A percentile compares a stretch with the other conserved stretches of the same genome.
phyloP scores from a whole-genome alignment of 805 yeast genomes.

The Metschnikowia amazonensis region DNA sequence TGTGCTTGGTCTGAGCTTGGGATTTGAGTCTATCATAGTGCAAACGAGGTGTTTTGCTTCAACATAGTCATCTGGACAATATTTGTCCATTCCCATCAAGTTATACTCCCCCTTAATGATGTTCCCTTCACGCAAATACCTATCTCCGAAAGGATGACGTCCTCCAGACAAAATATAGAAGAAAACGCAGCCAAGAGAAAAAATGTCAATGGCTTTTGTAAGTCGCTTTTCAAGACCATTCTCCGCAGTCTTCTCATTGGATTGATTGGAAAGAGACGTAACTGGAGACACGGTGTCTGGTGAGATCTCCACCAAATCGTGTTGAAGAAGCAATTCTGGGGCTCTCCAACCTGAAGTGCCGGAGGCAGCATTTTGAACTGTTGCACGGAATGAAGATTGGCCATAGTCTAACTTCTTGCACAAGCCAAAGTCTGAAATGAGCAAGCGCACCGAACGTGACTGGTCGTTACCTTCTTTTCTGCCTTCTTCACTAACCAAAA shows the following conservation, averaged over 20 bases:
- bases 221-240: constrained; percentile 54
- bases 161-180: constrained; percentile 83
- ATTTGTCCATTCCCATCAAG: constrained; percentile 44
- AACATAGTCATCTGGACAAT: constrained; percentile 38
- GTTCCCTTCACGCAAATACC: constrained; percentile 83
- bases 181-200: constrained; percentile 92
- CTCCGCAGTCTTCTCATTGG: constrained; percentile 7
- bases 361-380: constrained; percentile 81
- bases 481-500: constrained; percentile 67
- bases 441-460: constrained; percentile 46
- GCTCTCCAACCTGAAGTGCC: constrained; percentile 99
- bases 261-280: constrained; percentile 17
- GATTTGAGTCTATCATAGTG: constrained; percentile 68
- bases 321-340: constrained; percentile 66
- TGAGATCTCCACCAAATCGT: constrained; percentile 36
- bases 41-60: constrained; percentile 74
- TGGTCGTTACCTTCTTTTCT: constrained; percentile 9
- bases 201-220: constrained; percentile 88
- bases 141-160: constrained; percentile 91
- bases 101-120: constrained; percentile 65
- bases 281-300: constrained; percentile 35
- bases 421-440: constrained; percentile 93
- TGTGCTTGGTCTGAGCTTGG: constrained; percentile 70
- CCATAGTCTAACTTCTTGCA: constrained; percentile 90
- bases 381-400: constrained; percentile 90